phyloP scores from a whole-genome alignment of 192 early-diverging fungal species.

The Powellomyces hirtus region DNA sequence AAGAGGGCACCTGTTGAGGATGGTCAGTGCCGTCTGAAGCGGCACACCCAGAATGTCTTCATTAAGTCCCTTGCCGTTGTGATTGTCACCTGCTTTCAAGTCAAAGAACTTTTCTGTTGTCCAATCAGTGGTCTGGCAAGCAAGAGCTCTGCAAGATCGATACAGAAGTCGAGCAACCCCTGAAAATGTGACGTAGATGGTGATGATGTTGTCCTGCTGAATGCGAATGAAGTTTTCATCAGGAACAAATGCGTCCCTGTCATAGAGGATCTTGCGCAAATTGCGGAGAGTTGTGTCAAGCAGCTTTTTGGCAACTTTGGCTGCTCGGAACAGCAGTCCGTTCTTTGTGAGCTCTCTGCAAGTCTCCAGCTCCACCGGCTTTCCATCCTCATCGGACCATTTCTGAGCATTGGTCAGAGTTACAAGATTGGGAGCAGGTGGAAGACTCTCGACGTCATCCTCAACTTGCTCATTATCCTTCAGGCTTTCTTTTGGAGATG shows the following conservation, averaged over 20 bases:
- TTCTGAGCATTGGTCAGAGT: neutral
- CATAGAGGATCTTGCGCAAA: slow-evolving; percentile 5
- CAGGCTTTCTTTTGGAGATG: neutral
- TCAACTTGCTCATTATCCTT: neutral
- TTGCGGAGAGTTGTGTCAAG: neutral
- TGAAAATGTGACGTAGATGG: neutral
- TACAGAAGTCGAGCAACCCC: slow-evolving; percentile 1
- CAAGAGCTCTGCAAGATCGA: neutral
- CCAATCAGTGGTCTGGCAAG: neutral
- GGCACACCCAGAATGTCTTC: neutral
- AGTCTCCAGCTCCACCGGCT: slow-evolving; percentile 1
- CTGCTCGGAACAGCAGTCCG: slow-evolving; percentile 3
- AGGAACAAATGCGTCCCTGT: slow-evolving; percentile 1
- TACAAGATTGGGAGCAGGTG: neutral
- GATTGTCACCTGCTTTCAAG: neutral
- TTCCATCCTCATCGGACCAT: slow-evolving; percentile 3
- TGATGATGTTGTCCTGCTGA: neutral
- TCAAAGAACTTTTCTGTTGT: neutral
- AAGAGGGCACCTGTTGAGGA: neutral
- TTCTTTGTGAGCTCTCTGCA: neutral
- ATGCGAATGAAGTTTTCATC: neutral
- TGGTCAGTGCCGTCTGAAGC: neutral
- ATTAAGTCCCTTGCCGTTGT: neutral
- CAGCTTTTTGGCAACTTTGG: slow-evolving; percentile 1
- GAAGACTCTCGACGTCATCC: neutral